Conservation (phyloP, 495 filamentous ascomycete species). For the Tuber indicum region DNA sequence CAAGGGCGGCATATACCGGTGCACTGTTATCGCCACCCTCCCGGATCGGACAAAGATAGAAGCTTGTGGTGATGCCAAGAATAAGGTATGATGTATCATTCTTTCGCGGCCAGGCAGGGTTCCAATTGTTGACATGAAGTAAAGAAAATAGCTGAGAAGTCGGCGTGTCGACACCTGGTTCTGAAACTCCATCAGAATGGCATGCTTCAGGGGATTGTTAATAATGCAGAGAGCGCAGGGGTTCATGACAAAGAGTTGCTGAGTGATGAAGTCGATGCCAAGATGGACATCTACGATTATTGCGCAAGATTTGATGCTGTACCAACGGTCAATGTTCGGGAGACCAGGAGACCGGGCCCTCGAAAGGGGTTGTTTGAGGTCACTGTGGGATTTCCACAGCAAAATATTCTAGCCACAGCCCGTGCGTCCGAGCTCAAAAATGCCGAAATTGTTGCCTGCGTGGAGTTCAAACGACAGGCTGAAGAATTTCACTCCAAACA, state of each 20-base stretch:
- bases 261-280: constrained; percentile 42
- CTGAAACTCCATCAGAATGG: constrained; percentile 43
- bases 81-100: constrained; percentile 34
- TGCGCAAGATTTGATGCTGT: constrained; percentile 47
- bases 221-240: constrained; percentile 13
- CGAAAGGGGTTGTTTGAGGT: constrained; percentile 38
- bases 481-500: constrained; percentile 45
- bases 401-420: constrained; percentile 44
- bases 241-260: constrained; percentile 35
- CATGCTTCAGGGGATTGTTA: constrained; percentile 38
- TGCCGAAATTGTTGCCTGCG: constrained; percentile 45
- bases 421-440: constrained; percentile 31
- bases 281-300: constrained; percentile 49
- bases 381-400: constrained; percentile 46
- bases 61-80: constrained; percentile 41
- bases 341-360: constrained; percentile 16
- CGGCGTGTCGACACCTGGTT: constrained; percentile 42
- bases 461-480: constrained; percentile 46
- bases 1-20: constrained; percentile 17
- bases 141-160: constrained; percentile 43
- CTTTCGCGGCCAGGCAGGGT: not conserved
- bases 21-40: constrained; percentile 39
- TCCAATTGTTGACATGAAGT: constrained; percentile 13
- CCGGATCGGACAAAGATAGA: constrained; percentile 32
- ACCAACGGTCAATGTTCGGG: constrained; percentile 40